Percentiles rank a stretch among this genome's conserved stretches.
Conservation (phyloP, 164 flowering plant genomes). For the Vitis amurensis region DNA sequence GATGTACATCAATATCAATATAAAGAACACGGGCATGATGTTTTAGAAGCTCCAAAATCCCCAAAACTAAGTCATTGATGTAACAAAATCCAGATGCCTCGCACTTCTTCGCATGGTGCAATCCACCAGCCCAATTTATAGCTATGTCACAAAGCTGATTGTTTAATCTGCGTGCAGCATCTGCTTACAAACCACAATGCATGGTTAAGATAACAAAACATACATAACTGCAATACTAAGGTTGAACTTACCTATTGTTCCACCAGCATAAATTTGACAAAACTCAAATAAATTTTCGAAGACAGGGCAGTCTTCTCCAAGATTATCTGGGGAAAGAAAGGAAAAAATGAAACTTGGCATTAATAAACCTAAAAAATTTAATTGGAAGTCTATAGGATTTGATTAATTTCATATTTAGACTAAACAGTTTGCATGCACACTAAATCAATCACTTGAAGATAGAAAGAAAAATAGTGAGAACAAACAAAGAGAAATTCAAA, state of each 20-base stretch:
- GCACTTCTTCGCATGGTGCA: constrained; percentile 99
- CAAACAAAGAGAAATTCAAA: no score
- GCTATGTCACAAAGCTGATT: constrained; percentile 93
- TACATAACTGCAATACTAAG: no score
- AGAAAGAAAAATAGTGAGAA: no score
- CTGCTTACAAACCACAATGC: constrained; percentile 40
- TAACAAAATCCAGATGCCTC: constrained; percentile 98
- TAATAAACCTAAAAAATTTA: neutral
- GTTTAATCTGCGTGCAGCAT: constrained; percentile 93
- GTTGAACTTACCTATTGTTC: constrained; percentile 77
- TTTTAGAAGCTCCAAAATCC: constrained; percentile 92
- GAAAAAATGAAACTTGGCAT: neutral
- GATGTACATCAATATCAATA: constrained; percentile 97
- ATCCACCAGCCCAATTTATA: constrained; percentile 98
- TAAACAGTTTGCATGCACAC: no score
- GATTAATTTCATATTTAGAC: no score
- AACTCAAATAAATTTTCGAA: constrained; percentile 94
- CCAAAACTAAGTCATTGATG: constrained; percentile 93
- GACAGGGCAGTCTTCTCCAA: constrained; percentile 98
- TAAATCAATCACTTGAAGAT: no score
- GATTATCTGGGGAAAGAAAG: constrained; percentile 61
- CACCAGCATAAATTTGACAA: constrained; percentile 99
- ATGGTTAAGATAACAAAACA: no score
- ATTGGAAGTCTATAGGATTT: no score
- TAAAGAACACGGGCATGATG: constrained; percentile 91